Evolutionary conservation across 2,329 filamentous ascomycete genomes (phyloP), one percentile per base, ranked within the genome.

Genomic region (Nigrograna mackinnonii): DNA sequence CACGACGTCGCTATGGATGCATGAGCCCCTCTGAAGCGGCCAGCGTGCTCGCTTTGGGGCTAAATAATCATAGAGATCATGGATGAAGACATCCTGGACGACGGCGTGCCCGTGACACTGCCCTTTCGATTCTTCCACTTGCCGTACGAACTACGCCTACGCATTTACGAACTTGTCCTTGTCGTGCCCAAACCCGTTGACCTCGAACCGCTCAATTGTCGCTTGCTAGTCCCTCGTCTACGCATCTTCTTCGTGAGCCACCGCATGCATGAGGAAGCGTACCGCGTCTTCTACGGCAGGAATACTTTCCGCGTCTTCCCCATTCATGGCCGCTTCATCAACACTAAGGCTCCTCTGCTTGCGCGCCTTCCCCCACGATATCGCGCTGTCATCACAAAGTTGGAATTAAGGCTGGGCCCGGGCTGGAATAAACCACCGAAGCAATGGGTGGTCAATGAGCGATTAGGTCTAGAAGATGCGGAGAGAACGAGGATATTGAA

Each of bases 321-420:
- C 1, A 66, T 77, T 19, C 75, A 80, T 55, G 74, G 77, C 33
- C 75, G 75, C 41, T 75, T 85, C 68, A 87, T 87, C 72, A 86
- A 89, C 68, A 84, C 83, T 21, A 88, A 88, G 69, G 82, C 81
- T 52, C 87, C 87, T 1, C 73, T 91, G 0, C 74, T 91, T 20
- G 79, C 84, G 5, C 82, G 86, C 14, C 68, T 91, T 41, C 81
- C 82, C 16, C 67, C 79, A 0, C 72, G 70, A 21, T 84, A 87
- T 62, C 79, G 85, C 22, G 70, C 72, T 13, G 77, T 71, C 34
- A 74, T 91, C 33, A 83, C 78, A 1, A 79, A 79, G 0, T 69
- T 91, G 3, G 84, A 91, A 65, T 67, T 91, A 39, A 80, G 87
- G 3, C 73, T 91, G 0, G 87, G 87, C 0, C 86, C 86, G 0